Percentiles rank a stretch among this genome's conserved stretches.
phyloP scores from a whole-genome alignment of 805 yeast species.

The Candida pseudofarinosa region DNA sequence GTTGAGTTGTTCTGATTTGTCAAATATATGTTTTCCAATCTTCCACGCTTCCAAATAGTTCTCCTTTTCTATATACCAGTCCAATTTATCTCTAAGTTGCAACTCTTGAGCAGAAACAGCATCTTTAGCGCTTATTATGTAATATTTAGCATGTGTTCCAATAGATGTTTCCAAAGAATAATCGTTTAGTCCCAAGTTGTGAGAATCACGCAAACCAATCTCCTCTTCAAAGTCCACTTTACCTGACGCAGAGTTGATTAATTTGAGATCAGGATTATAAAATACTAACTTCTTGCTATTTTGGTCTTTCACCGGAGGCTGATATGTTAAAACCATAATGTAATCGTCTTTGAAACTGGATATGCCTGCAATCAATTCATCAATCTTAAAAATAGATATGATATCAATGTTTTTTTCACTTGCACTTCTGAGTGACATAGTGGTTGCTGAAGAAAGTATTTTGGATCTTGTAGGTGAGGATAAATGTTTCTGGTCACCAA shows the following conservation, averaged over 20 bases:
- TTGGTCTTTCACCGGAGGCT: slow-evolving; percentile 30
- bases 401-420: slow-evolving; percentile 43
- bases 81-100: slow-evolving; percentile 62
- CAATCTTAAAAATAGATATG: slow-evolving; percentile 46
- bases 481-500: slow-evolving; percentile 8
- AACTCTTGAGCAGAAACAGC: slow-evolving; percentile 72
- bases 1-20: slow-evolving; percentile 46
- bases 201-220: slow-evolving; percentile 55
- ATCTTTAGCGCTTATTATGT: slow-evolving; percentile 75
- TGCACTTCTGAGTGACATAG: slow-evolving; percentile 46
- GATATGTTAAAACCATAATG: slow-evolving; percentile 55
- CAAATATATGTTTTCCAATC: slow-evolving; percentile 57
- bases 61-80: slow-evolving; percentile 63
- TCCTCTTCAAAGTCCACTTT: slow-evolving; percentile 79
- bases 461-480: slow-evolving; percentile 27
- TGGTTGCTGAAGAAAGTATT: slow-evolving; percentile 50
- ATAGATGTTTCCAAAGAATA: slow-evolving; percentile 59
- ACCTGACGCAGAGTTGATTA: slow-evolving; percentile 62
- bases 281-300: slow-evolving; percentile 18
- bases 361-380: slow-evolving; percentile 67
- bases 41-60: slow-evolving; percentile 72
- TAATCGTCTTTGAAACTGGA: slow-evolving; percentile 71
- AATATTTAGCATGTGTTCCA: slow-evolving; percentile 47
- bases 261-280: slow-evolving; percentile 68
- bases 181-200: slow-evolving; percentile 72